Conservation (phyloP, 1,139 yeast genomes). For the Saccharomyces hybrid region DNA sequence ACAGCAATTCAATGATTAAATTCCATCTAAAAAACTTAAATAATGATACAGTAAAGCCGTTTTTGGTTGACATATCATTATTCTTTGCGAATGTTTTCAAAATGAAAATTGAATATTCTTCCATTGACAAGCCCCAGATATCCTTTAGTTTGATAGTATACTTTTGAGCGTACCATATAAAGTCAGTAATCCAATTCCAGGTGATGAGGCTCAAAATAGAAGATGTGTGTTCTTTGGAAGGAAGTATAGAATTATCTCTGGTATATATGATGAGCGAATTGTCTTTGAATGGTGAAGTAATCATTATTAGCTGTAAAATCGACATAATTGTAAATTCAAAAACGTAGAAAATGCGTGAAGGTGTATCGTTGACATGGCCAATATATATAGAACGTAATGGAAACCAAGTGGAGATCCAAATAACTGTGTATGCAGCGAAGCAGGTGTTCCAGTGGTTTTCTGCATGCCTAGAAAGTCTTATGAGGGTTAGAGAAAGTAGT, state of each 20-base stretch:
- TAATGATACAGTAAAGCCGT: background rate
- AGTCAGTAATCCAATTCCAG: conserved; percentile 37
- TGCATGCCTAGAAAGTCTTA: conserved; percentile 19
- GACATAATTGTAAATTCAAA: conserved; percentile 42
- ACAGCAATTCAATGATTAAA: background rate
- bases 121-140: conserved; percentile 2
- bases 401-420: conserved; percentile 46
- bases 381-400: conserved; percentile 61
- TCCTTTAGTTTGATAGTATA: conserved; percentile 2
- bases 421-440: conserved; percentile 49
- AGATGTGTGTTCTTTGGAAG: conserved; percentile 71
- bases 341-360: conserved; percentile 38
- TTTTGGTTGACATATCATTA: background rate
- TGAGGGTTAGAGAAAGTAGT: background rate
- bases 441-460: conserved; percentile 61
- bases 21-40: background rate
- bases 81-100: conserved; percentile 7
- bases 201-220: conserved; percentile 55
- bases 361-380: conserved; percentile 36
- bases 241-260: conserved; percentile 41
- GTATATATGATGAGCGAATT: conserved; percentile 46
- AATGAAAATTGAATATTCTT: conserved; percentile 1
- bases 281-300: conserved; percentile 61
- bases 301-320: conserved; percentile 41
- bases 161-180: conserved; percentile 8